These are phyloP conservation scores for Asterochloris erici DNA, from an alignment of 139 green algal species.

Conservation along the genomic window DNA sequence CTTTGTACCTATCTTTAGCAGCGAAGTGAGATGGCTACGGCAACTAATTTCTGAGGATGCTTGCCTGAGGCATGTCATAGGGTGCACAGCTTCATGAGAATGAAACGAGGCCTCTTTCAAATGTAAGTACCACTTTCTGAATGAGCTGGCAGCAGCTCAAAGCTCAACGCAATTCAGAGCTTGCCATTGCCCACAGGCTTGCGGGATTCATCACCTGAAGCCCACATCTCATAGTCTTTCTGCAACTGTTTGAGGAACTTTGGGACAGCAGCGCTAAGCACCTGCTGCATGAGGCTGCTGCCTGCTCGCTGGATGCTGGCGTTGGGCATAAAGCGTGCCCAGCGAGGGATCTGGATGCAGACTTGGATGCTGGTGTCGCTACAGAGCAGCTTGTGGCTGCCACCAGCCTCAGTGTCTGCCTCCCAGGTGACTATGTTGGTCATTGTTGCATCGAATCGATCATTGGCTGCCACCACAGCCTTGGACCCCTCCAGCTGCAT, in stretches of 20 bases:
- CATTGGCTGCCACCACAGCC: constrained; percentile 56
- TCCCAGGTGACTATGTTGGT: constrained; percentile 67
- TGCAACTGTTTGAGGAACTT: constrained; percentile 78
- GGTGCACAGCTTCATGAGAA: too few species aligned
- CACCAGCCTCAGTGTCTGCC: constrained; percentile 4
- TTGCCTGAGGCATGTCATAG: too few species aligned
- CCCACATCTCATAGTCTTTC: constrained; percentile 74
- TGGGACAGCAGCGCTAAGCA: constrained; percentile 70
- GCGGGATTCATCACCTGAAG: constrained; percentile 57
- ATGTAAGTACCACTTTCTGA: too few species aligned
- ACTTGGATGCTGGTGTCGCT: constrained; percentile 42
- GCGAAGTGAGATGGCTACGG: too few species aligned
- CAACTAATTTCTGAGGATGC: too few species aligned
- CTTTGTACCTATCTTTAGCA: too few species aligned
- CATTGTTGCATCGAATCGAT: constrained; percentile 70
- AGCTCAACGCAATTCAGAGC: constrained; percentile 24
- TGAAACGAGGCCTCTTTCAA: too few species aligned
- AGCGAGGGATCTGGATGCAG: constrained; percentile 39
- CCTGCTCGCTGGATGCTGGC: constrained; percentile 37
- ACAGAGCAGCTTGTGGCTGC: constrained; percentile 14
- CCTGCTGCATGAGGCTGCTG: constrained; percentile 52
- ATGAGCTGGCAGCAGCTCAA: too few species aligned
- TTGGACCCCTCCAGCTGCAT: constrained; percentile 60
- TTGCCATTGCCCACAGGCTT: constrained; percentile 44
- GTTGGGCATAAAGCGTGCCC: constrained; percentile 36